Conservation (phyloP, 805 yeast genomes). For the Lipomyces yamadae region DNA sequence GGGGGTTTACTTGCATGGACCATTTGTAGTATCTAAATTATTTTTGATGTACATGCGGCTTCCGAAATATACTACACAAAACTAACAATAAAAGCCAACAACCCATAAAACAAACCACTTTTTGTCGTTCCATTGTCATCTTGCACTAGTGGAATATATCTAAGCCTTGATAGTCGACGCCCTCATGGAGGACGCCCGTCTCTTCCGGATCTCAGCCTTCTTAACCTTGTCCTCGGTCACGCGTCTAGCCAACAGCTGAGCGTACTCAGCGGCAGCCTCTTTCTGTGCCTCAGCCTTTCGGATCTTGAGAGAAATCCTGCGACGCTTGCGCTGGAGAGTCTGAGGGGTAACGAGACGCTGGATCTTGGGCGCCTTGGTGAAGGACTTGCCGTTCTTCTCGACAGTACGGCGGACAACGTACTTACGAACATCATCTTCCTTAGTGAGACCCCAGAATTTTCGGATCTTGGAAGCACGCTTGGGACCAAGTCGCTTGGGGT, state of each 20-base stretch:
- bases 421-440: conserved; percentile 88
- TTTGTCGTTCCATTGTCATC: neutral
- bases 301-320: conserved; percentile 88
- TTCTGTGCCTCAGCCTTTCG: conserved; percentile 98
- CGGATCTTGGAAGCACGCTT: conserved; percentile 99
- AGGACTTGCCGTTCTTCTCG: conserved; percentile 79
- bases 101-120: neutral
- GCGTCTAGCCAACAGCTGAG: conserved; percentile 97
- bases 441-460: conserved; percentile 97
- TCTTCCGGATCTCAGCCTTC: conserved; percentile 98
- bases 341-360: conserved; percentile 99
- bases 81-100: conserved; percentile 1
- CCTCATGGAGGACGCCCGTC: conserved; percentile 98
- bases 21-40: neutral
- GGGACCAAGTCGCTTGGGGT: conserved; percentile 99
- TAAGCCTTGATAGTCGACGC: conserved; percentile 35
- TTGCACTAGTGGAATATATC: neutral
- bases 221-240: conserved; percentile 98
- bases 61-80: conserved; percentile 3
- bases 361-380: conserved; percentile 99
- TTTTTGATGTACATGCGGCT: conserved; percentile 4
- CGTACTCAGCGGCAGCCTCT: conserved; percentile 99
- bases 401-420: conserved; percentile 98
- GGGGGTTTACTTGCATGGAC: neutral
- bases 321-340: conserved; percentile 98